Percentiles rank a stretch among this genome's conserved stretches.
These are phyloP conservation scores for Pestalotiopsis sp. DNA, from an alignment of 2,329 filamentous ascomycete species.

Conservation along the genomic window DNA sequence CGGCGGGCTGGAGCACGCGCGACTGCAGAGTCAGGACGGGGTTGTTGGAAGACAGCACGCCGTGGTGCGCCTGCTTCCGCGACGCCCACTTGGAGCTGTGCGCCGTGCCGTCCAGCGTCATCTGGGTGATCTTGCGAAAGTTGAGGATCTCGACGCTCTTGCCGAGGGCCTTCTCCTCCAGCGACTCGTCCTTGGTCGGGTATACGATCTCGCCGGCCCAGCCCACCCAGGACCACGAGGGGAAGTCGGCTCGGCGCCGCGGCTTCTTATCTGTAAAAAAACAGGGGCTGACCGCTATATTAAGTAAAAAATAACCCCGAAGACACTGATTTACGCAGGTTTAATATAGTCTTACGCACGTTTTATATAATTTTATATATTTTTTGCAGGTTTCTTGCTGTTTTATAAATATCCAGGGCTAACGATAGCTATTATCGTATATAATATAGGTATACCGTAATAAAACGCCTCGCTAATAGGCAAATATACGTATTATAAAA, in stretches of 20 bases:
- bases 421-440: too few species aligned
- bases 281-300: too few species aligned
- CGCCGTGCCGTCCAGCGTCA: background rate
- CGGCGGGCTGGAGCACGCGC: background rate
- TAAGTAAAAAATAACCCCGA: too few species aligned
- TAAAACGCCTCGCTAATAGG: too few species aligned
- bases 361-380: too few species aligned
- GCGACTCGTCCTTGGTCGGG: background rate
- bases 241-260: background rate
- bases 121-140: background rate
- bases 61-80: background rate
- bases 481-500: too few species aligned
- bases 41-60: background rate
- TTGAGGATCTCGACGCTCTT: background rate
- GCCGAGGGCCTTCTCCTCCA: background rate
- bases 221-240: constrained; percentile 13
- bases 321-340: too few species aligned
- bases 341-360: too few species aligned
- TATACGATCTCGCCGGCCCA: constrained; percentile 9
- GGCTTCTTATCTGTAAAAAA: background rate
- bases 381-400: too few species aligned
- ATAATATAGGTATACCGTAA: too few species aligned
- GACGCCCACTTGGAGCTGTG: background rate
- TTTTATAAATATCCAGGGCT: too few species aligned
- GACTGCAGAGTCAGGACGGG: background rate